Evolutionary conservation across 129 eudicot species (phyloP).

Genomic region (Ambrosia artemisiifolia): DNA sequence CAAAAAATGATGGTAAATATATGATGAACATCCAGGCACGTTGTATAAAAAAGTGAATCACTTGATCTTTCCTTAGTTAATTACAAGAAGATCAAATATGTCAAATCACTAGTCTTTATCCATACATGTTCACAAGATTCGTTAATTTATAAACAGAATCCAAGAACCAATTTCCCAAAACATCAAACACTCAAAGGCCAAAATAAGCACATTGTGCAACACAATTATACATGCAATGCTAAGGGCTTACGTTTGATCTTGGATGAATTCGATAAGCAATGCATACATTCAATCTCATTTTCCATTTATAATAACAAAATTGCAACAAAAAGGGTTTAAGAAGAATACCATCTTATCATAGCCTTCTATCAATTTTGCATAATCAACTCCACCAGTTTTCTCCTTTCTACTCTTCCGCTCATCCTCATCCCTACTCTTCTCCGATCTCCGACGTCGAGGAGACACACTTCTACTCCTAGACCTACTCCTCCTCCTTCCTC

Average conservation of each 20-base stretch:
- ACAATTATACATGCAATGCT: background rate
- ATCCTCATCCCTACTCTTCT: conserved; percentile 37
- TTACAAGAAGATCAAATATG: too few species aligned
- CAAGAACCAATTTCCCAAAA: too few species aligned
- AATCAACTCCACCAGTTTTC: conserved; percentile 43
- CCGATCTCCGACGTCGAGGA: conserved; percentile 47
- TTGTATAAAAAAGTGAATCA: background rate
- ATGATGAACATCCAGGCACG: background rate
- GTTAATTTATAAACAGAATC: too few species aligned
- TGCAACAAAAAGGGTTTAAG: conserved; percentile 8
- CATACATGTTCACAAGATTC: too few species aligned
- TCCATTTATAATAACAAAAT: background rate
- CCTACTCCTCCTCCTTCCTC: conserved; percentile 32
- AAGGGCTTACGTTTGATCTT: background rate
- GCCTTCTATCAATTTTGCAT: conserved; percentile 62
- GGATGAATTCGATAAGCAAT: background rate
- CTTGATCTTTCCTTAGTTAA: too few species aligned
- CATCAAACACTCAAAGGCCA: too few species aligned
- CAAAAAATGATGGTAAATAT: background rate
- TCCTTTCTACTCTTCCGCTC: conserved; percentile 37
- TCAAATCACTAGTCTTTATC: too few species aligned
- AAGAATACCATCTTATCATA: conserved; percentile 68
- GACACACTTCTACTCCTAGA: conserved; percentile 45
- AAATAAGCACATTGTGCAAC: background rate
- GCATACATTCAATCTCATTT: background rate